These are phyloP conservation scores for Ophiostoma quercus DNA, from an alignment of 2,329 filamentous ascomycete species.

Conservation along the genomic window DNA sequence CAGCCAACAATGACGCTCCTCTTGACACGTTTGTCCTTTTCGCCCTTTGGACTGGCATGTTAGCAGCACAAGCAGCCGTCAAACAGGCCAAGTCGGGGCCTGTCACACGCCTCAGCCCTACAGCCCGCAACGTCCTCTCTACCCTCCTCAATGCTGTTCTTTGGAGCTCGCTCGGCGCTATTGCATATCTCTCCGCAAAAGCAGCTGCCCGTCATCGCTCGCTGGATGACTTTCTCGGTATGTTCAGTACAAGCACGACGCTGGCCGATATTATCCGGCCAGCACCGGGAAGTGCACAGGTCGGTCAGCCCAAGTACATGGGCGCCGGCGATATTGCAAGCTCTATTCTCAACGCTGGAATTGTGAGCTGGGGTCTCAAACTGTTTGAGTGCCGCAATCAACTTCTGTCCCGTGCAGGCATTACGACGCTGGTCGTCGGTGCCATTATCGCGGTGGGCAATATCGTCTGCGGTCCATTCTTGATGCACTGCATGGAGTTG, in stretches of 20 bases:
- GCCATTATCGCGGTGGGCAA: slow-evolving; percentile 39
- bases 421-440: slow-evolving; percentile 38
- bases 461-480: slow-evolving; percentile 39
- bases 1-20: slow-evolving; percentile 33
- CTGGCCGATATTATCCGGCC: slow-evolving; percentile 32
- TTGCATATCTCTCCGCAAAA: slow-evolving; percentile 42
- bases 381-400: slow-evolving; percentile 47
- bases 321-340: slow-evolving; percentile 47
- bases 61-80: slow-evolving; percentile 37
- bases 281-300: not conserved
- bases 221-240: slow-evolving; percentile 28
- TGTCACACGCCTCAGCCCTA: slow-evolving; percentile 1
- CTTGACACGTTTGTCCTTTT: slow-evolving; percentile 46
- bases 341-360: slow-evolving; percentile 47
- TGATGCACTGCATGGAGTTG: slow-evolving; percentile 38
- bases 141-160: slow-evolving; percentile 47
- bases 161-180: slow-evolving; percentile 42
- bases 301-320: slow-evolving; percentile 21
- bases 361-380: slow-evolving; percentile 51
- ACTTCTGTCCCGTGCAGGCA: slow-evolving; percentile 42
- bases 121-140: slow-evolving; percentile 33
- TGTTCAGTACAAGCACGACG: slow-evolving; percentile 32
- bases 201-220: slow-evolving; percentile 29
- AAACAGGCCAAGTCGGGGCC: slow-evolving; percentile 28
- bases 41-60: slow-evolving; percentile 45